Evolutionary conservation across 1,284 basidiomycete genomes (phyloP).

Genomic region (Bjerkandera adusta): DNA sequence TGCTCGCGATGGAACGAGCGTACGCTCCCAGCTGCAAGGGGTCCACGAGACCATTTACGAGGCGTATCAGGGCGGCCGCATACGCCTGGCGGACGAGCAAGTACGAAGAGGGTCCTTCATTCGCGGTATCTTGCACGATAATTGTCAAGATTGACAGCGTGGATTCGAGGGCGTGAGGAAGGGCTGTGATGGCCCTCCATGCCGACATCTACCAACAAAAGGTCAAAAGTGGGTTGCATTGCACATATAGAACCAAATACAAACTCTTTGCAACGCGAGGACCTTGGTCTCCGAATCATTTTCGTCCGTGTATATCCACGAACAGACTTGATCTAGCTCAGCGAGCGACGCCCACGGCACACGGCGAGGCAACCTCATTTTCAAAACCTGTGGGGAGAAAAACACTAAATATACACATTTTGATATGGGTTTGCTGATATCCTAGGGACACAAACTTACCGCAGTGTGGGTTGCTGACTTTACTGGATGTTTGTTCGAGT

Average conservation of each 20-base stretch:
- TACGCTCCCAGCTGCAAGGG: slow-evolving; percentile 86
- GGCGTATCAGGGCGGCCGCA: slow-evolving; percentile 77
- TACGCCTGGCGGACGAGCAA: slow-evolving; percentile 64
- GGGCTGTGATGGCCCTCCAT: slow-evolving; percentile 68
- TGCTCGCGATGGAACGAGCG: slow-evolving; percentile 87
- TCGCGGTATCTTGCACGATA: slow-evolving; percentile 46
- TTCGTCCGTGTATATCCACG: slow-evolving; percentile 76
- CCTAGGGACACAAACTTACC: too few species aligned
- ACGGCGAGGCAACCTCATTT: slow-evolving; percentile 77
- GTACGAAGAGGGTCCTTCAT: slow-evolving; percentile 31
- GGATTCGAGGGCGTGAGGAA: slow-evolving; percentile 74
- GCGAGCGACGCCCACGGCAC: slow-evolving; percentile 77
- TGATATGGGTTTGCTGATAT: too few species aligned
- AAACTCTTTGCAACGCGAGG: slow-evolving; percentile 70
- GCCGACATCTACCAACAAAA: slow-evolving; percentile 63
- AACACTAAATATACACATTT: too few species aligned
- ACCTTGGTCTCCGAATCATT: slow-evolving; percentile 53
- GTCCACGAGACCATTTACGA: slow-evolving; percentile 95
- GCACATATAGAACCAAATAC: slow-evolving; percentile 27
- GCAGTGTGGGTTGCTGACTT: too few species aligned
- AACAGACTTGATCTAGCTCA: slow-evolving; percentile 82
- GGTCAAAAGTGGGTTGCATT: slow-evolving; percentile 9
- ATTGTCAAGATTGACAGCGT: slow-evolving; percentile 67
- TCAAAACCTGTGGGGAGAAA: too few species aligned
- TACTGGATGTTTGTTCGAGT: too few species aligned